Percentiles rank a stretch among this genome's conserved stretches.
Evolutionary conservation across 78 protist species (phyloP).

Genomic region (Chrysochromulina tobinii): DNA sequence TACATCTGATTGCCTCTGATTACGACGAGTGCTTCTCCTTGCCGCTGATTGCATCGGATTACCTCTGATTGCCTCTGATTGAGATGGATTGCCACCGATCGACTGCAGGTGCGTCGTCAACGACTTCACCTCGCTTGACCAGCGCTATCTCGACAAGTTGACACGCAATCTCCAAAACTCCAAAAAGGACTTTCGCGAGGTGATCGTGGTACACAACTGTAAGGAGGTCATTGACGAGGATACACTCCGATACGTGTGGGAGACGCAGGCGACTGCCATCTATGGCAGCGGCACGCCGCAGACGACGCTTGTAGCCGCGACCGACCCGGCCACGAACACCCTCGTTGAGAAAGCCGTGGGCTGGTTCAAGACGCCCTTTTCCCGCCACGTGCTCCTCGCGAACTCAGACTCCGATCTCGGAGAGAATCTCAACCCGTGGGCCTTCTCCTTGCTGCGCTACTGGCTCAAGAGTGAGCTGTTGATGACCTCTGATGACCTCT

Average conservation of each 20-base stretch:
- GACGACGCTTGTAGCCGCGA: neutral
- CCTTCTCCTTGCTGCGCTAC: neutral
- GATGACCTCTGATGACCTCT: no score
- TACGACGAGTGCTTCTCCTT: no score
- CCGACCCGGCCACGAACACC: neutral
- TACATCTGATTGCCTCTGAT: no score
- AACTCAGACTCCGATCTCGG: neutral
- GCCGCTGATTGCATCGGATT: no score
- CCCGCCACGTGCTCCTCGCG: neutral
- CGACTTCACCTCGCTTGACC: constrained; percentile 23
- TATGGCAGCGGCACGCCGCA: neutral
- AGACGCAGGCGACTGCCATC: neutral
- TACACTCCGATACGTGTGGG: neutral
- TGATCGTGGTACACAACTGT: constrained; percentile 3
- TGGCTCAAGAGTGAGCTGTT: neutral
- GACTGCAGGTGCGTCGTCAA: constrained; percentile 2
- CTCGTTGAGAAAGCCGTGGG: neutral
- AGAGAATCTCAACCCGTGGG: neutral
- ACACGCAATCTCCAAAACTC: neutral
- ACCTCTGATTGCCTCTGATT: no score
- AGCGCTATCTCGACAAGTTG: neutral
- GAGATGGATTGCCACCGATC: no score
- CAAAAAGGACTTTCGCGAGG: neutral
- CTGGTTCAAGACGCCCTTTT: neutral
- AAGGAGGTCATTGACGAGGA: neutral